Evolutionary conservation across 495 filamentous ascomycete genomes (phyloP).

Genomic region (Aspergillus sclerotiicarbonarius): DNA sequence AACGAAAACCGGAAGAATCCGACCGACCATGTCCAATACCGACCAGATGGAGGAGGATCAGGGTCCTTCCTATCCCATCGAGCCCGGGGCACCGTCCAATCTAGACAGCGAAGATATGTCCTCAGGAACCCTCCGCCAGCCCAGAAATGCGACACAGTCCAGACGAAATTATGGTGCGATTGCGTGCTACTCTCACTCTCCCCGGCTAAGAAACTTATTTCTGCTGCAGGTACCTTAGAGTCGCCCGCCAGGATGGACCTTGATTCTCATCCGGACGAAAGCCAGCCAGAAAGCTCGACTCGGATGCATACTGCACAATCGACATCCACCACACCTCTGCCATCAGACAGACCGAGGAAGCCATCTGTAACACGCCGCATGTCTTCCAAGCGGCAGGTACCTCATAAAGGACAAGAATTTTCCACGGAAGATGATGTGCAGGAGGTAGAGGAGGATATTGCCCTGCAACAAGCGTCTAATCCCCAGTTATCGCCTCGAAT

Average conservation of each 20-base stretch:
- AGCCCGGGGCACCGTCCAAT: slow-evolving; percentile 12
- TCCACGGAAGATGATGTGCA: slow-evolving; percentile 87
- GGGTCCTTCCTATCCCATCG: slow-evolving; percentile 1
- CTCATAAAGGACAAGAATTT: slow-evolving; percentile 82
- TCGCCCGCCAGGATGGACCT: slow-evolving; percentile 23
- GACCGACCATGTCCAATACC: slow-evolving; percentile 9
- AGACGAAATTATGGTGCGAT: slow-evolving; percentile 38
- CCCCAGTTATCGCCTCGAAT: slow-evolving; percentile 40
- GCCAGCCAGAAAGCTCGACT: slow-evolving; percentile 32
- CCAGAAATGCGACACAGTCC: slow-evolving; percentile 21
- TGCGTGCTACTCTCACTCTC: neutral
- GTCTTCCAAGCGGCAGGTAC: slow-evolving; percentile 69
- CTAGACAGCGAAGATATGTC: slow-evolving; percentile 17
- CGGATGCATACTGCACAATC: slow-evolving; percentile 41
- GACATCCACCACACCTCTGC: slow-evolving; percentile 55
- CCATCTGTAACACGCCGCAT: slow-evolving; percentile 67
- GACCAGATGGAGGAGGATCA: slow-evolving; percentile 11
- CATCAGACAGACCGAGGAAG: slow-evolving; percentile 60
- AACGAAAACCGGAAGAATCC: neutral
- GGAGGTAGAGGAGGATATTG: slow-evolving; percentile 68
- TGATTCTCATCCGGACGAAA: slow-evolving; percentile 31
- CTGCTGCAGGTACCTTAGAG: slow-evolving; percentile 39
- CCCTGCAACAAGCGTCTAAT: slow-evolving; percentile 31
- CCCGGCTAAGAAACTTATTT: slow-evolving; percentile 5
- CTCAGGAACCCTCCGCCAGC: slow-evolving; percentile 20